These are phyloP conservation scores for Hygrophila difformis DNA, from an alignment of 257 asterid species.

Conservation along the genomic window DNA sequence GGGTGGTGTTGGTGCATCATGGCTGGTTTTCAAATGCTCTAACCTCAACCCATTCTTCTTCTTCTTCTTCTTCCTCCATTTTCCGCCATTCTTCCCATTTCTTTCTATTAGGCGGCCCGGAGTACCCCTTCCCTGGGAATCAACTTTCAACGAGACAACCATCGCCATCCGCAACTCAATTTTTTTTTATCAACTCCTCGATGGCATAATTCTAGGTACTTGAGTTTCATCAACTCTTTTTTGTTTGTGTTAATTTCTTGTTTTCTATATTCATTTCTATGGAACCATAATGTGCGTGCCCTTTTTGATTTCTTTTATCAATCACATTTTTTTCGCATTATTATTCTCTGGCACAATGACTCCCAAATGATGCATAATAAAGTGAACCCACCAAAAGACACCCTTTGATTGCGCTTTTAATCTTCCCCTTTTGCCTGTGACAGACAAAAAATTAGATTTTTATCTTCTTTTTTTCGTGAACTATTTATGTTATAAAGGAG, in stretches of 20 bases:
- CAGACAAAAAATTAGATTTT: conserved; percentile 6
- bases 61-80: conserved; percentile 8
- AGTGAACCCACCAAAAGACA: no score
- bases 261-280: no score
- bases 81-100: not conserved
- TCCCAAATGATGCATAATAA: conserved; percentile 3
- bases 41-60: conserved; percentile 5
- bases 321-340: no score
- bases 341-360: no score
- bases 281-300: no score
- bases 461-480: conserved; percentile 12
- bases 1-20: conserved; percentile 40
- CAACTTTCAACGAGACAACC: conserved; percentile 5
- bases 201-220: conserved; percentile 36
- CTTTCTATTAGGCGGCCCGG: conserved; percentile 14
- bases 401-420: conserved; percentile 76
- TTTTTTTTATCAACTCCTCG: conserved; percentile 19
- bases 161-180: conserved; percentile 21
- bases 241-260: no score
- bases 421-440: conserved; percentile 31
- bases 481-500: conserved; percentile 13
- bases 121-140: conserved; percentile 22
- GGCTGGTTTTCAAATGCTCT: conserved; percentile 26
- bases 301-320: no score
- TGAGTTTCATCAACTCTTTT: conserved; percentile 8